Conservation (phyloP, 2,329 filamentous ascomycete genomes). For the Xylariomycetidae sp. region DNA sequence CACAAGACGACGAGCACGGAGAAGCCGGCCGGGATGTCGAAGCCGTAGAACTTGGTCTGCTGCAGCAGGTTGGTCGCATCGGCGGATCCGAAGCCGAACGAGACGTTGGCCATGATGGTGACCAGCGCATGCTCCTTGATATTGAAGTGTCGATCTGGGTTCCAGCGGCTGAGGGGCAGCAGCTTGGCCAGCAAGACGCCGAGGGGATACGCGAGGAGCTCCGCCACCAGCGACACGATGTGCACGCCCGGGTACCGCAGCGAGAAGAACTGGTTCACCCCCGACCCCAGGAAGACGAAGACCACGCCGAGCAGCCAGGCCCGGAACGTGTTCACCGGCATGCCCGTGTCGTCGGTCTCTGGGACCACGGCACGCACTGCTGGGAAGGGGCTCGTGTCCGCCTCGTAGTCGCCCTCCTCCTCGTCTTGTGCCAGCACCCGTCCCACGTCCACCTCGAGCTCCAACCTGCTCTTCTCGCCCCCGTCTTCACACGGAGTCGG, state of each 20-base stretch:
- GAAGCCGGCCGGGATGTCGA: slow-evolving; percentile 26
- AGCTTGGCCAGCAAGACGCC: slow-evolving; percentile 33
- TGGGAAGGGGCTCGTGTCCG: slow-evolving; percentile 28
- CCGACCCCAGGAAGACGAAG: slow-evolving; percentile 39
- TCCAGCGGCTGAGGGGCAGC: slow-evolving; percentile 32
- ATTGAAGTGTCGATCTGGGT: slow-evolving; percentile 38
- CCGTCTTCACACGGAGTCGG: too few relatives aligned
- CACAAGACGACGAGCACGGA: slow-evolving; percentile 19
- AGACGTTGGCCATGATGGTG: slow-evolving; percentile 43
- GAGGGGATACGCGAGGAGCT: slow-evolving; percentile 37
- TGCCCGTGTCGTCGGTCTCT: slow-evolving; percentile 26
- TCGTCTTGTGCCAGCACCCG: slow-evolving; percentile 24
- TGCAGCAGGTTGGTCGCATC: slow-evolving; percentile 41
- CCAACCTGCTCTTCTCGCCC: slow-evolving; percentile 17
- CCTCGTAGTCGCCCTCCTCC: slow-evolving; percentile 26
- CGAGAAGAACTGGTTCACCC: slow-evolving; percentile 41
- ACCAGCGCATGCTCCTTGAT: slow-evolving; percentile 41
- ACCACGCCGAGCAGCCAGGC: slow-evolving; percentile 39
- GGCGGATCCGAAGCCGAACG: slow-evolving; percentile 38
- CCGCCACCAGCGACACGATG: slow-evolving; percentile 39
- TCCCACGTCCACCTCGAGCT: slow-evolving; percentile 28
- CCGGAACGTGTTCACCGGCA: slow-evolving; percentile 38
- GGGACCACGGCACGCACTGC: slow-evolving; percentile 27
- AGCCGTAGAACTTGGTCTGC: slow-evolving; percentile 34
- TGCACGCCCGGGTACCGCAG: slow-evolving; percentile 39